Conservation (phyloP, 164 flowering plant species). For the Vitis cinerea region DNA sequence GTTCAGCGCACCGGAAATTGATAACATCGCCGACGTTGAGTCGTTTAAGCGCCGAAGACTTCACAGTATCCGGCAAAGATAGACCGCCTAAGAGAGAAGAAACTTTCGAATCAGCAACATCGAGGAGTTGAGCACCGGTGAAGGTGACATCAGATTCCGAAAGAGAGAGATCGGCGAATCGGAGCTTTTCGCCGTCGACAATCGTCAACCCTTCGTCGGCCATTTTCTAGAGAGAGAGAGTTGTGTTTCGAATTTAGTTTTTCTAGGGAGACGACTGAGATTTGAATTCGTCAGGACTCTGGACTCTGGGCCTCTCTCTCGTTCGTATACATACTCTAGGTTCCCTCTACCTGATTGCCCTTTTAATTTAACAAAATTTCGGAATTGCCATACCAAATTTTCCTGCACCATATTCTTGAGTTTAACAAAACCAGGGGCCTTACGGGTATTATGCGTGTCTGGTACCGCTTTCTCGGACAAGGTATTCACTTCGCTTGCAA, state of each 20-base stretch:
- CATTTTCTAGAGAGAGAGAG: constrained; percentile 38
- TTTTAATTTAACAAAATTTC: too few species aligned
- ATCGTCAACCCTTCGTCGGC: constrained; percentile 46
- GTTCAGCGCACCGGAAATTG: constrained; percentile 23
- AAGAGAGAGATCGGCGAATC: constrained; percentile 24
- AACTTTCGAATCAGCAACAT: constrained; percentile 47
- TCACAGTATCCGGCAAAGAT: constrained; percentile 53
- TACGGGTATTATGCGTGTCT: too few species aligned
- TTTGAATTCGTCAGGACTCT: not conserved
- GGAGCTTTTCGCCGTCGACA: constrained; percentile 58
- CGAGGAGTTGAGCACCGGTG: constrained; percentile 46
- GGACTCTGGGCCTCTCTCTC: not conserved
- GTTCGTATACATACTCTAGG: not conserved
- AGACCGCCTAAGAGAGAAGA: constrained; percentile 44
- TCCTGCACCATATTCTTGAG: too few species aligned
- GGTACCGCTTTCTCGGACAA: too few species aligned
- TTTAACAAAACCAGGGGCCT: too few species aligned
- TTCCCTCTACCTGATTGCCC: too few species aligned
- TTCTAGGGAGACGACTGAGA: not conserved
- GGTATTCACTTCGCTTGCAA: too few species aligned
- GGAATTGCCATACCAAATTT: too few species aligned
- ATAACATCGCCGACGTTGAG: constrained; percentile 27
- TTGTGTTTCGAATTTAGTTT: not conserved
- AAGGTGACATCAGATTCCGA: constrained; percentile 22
- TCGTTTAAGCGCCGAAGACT: constrained; percentile 43